Base-by-base conservation (phyloP, 108 stramenopile species). In the Cyclostephanos invisitatus region DNA sequence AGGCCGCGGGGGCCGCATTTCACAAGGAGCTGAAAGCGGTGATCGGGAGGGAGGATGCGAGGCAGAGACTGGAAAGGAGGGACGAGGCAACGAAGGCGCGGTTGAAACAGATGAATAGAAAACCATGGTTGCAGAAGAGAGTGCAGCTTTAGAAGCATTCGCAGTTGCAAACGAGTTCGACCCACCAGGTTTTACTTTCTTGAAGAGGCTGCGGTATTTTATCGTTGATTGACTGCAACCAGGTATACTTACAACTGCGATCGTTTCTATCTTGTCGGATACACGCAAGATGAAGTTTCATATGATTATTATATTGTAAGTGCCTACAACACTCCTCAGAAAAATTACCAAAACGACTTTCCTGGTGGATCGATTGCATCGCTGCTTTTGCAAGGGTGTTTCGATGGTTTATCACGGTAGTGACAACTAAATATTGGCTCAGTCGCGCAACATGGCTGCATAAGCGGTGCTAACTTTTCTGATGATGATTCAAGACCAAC, bases 51-150 rank as follows among this genome's bases (percentile, higher is more conserved):
- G 91, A 96, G 72, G 84, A 93, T 51, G 86, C 87, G 0, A 68
- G 62, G 22, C 91, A 96, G 65, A 68, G 78, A 49, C 80, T 90
- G 53, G 77, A 83, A 11, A 60, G 79, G 49, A 44, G 84, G 40
- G 81, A 86, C 7, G 88, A 91, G 74, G 83, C 88, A 8, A 79
- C 92, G 2, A 72, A 88, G 24, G 87, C 87, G 28, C 83, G 95
- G 57, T 67, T 91, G 64, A 78, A 83, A 48, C 95, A 96, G 74
- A 96, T 96, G 95, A 86, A 92, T 56, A 78, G 95, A 29, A 96
- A 96, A 61, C 88, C 89, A 9, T 95, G 85, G 84, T 67, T 95
- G 54, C 93, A 92, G 64, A 86, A 85, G 10, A 77, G 85, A 42
- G 88, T 82, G 7, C 64, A 73, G 42, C 40, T 64, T 0, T 67